Evolutionary conservation across 2,329 filamentous ascomycete genomes (phyloP), one percentile per base, ranked within the genome.

Genomic region (Verticillium nubilum): DNA sequence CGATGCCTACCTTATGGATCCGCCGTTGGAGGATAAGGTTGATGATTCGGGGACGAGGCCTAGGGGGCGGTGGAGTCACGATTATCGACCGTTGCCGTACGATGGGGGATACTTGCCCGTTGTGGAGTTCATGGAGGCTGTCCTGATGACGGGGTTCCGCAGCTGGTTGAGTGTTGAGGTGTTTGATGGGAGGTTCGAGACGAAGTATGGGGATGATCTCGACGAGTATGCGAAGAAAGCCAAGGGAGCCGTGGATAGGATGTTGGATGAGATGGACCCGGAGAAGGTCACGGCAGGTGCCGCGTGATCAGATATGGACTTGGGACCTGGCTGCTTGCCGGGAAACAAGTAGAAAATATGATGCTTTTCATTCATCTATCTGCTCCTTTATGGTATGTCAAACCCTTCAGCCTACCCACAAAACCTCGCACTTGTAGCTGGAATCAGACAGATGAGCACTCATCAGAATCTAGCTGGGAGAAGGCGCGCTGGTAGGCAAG

Each of bases 81-180:
- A 87, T 62, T 88, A 84, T 62, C 76, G 90, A 25, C 88, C 89
- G 0, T 70, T 91, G 60, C 88, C 89, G 0, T 91, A 85, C 64
- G 81, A 87, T 59, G 86, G 86, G 0, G 90, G 89, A 0, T 92
- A 91, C 68, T 70, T 93, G 35, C 89, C 88, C 0, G 81, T 91
- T 26, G 77, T 81, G 12, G 83, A 86, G 54, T 85, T 92, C 58
- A 74, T 86, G 1, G 79, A 76, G 61, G 88, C 88, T 2, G 87
- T 92, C 1, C 68, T 91, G 27, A 75, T 75, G 59, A 92, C 89
- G 0, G 88, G 89, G 0, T 89, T 89, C 62, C 73, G 82, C 50
- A 83, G 81, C 0, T 90, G 84, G 82, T 82, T 91, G 62, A 87
- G 84, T 0, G 82, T 89, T 60, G 88, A 91, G 70, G 83, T 90